phyloP scores from a whole-genome alignment of 1,284 basidiomycete species.

The Tilletia caries region DNA sequence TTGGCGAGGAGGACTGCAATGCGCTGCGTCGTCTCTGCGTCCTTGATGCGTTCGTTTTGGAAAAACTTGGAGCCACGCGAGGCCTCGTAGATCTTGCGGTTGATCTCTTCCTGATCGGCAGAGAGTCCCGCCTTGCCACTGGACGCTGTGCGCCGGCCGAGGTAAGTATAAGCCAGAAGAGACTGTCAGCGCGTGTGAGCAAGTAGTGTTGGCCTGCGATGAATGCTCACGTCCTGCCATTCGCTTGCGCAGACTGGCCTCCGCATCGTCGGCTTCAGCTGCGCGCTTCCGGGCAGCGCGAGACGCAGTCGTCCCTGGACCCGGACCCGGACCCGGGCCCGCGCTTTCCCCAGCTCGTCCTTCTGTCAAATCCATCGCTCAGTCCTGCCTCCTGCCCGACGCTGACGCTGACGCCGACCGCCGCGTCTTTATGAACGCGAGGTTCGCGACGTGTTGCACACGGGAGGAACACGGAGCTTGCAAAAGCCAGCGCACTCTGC shows the following conservation, averaged over 20 bases:
- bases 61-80: conserved; percentile 51
- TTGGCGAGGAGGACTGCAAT: conserved; percentile 58
- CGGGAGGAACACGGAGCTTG: too few relatives aligned
- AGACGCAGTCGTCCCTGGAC: neutral
- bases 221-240: conserved; percentile 40
- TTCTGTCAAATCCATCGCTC: too few relatives aligned
- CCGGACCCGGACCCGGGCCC: neutral
- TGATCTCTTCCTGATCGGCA: conserved; percentile 38
- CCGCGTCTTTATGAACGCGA: too few relatives aligned
- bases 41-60: conserved; percentile 77
- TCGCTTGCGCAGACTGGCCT: conserved; percentile 35
- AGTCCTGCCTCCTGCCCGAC: too few relatives aligned
- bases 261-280: conserved; percentile 25
- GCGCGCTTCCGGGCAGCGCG: neutral
- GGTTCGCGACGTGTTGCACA: too few relatives aligned
- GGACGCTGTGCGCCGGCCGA: conserved; percentile 24
- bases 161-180: neutral
- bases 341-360: neutral
- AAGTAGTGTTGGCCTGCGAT: neutral
- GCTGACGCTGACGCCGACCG: too few relatives aligned
- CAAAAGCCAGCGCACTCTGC: too few relatives aligned
- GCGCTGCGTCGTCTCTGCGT: conserved; percentile 71
- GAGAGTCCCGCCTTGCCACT: conserved; percentile 49
- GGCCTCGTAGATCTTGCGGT: conserved; percentile 44
- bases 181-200: neutral